Conservation (phyloP, 2,329 filamentous ascomycete species). For the Akanthomyces uredinophilus region DNA sequence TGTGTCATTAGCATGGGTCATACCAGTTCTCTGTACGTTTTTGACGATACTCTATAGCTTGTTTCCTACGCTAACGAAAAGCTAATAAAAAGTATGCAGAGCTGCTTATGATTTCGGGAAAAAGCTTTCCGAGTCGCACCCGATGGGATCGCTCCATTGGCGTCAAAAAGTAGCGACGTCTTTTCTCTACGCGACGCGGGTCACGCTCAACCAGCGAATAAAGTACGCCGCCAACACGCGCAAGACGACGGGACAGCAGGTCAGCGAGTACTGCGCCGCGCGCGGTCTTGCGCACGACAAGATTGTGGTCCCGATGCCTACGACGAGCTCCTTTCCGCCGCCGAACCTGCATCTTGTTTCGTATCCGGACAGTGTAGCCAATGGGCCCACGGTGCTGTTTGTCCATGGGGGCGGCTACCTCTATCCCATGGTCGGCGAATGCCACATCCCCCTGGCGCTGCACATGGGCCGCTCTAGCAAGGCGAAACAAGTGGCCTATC, state of each 20-base stretch:
- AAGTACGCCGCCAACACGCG: background rate
- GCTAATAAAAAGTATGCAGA: background rate
- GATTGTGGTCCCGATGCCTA: background rate
- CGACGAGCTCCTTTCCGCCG: background rate
- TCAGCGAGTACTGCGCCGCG: conserved; percentile 1
- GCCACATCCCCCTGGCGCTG: conserved; percentile 19
- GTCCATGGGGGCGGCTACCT: conserved; percentile 23
- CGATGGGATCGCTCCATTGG: background rate
- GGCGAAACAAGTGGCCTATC: conserved; percentile 17
- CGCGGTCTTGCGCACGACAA: background rate
- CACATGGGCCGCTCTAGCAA: conserved; percentile 9
- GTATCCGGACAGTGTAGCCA: background rate
- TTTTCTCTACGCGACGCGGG: background rate
- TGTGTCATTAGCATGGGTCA: background rate
- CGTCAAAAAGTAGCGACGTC: conserved; percentile 11
- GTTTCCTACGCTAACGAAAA: background rate
- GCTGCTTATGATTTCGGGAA: background rate
- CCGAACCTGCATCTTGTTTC: background rate
- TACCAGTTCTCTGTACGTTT: background rate
- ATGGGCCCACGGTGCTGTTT: conserved; percentile 18
- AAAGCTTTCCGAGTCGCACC: background rate
- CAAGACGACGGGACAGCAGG: background rate
- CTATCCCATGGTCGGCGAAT: conserved; percentile 15
- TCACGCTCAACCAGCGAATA: background rate
- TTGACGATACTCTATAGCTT: too few relatives aligned